Conservation (phyloP, 129 eudicot species). For the Rutidosis leptorrhynchoides region DNA sequence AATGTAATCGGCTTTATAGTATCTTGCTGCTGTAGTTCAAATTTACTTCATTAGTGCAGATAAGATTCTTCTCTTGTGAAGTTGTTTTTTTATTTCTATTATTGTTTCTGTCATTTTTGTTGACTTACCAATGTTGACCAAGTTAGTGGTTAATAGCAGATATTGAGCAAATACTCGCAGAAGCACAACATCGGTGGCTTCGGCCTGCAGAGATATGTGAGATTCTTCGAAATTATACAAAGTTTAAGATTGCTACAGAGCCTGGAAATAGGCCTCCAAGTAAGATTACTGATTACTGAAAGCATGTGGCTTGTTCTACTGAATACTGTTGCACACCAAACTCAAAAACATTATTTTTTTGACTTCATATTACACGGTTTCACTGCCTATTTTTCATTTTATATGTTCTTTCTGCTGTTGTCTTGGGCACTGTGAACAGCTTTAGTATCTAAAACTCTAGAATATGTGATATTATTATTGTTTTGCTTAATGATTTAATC, state of each 20-base stretch:
- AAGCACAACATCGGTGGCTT: slow-evolving; percentile 96
- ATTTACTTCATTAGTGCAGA: background rate
- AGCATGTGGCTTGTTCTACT: background rate
- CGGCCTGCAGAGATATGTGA: slow-evolving; percentile 96
- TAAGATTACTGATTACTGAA: slow-evolving; percentile 31
- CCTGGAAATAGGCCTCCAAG: slow-evolving; percentile 91
- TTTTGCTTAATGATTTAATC: background rate
- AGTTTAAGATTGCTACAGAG: slow-evolving; percentile 72
- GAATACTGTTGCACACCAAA: background rate
- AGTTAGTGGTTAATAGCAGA: slow-evolving; percentile 50
- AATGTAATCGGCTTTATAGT: background rate
- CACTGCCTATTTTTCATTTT: background rate
- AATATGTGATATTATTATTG: background rate
- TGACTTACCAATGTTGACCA: slow-evolving; percentile 17
- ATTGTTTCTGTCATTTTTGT: slow-evolving; percentile 8
- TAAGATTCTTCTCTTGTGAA: slow-evolving; percentile 14
- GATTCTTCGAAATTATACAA: slow-evolving; percentile 70
- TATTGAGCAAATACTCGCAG: slow-evolving; percentile 71
- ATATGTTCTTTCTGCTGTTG: background rate
- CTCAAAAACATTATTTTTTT: background rate
- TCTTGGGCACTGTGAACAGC: background rate
- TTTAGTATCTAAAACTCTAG: background rate
- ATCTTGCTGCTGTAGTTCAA: slow-evolving; percentile 20
- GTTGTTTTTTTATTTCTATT: background rate
- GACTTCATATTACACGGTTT: background rate